A percentile compares a stretch with the other conserved stretches of the same genome.
Conservation (phyloP, 2,329 filamentous ascomycete genomes). For the Colletotrichum tanaceti region DNA sequence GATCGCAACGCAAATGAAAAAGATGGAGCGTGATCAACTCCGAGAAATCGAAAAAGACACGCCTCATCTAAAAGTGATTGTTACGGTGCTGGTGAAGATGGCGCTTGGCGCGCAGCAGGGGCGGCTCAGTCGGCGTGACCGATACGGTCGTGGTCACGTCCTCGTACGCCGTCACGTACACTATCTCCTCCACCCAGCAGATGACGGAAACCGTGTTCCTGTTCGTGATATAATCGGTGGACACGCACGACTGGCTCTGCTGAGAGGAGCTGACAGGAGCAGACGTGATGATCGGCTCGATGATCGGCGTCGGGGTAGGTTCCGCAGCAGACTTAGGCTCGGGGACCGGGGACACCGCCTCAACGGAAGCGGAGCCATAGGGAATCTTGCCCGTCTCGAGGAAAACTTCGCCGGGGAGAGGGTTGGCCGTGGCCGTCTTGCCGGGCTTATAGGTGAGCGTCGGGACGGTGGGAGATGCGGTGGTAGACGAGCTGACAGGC, state of each 20-base stretch:
- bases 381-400: constrained; percentile 47
- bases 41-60: constrained; percentile 14
- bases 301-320: constrained; percentile 43
- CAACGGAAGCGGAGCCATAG: constrained; percentile 28
- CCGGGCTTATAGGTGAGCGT: constrained; percentile 54
- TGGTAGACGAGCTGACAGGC: constrained; percentile 31
- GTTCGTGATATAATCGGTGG: constrained; percentile 65
- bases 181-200: constrained; percentile 65
- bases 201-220: constrained; percentile 66
- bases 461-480: constrained; percentile 42
- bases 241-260: constrained; percentile 50
- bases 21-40: constrained; percentile 20
- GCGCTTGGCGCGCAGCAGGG: constrained; percentile 41
- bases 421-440: constrained; percentile 48
- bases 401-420: constrained; percentile 58
- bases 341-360: constrained; percentile 41
- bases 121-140: constrained; percentile 48
- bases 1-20: constrained; percentile 21
- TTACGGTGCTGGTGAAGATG: constrained; percentile 57
- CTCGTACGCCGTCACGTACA: constrained; percentile 62
- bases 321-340: constrained; percentile 43
- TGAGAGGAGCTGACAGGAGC: constrained; percentile 19
- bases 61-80: constrained; percentile 36
- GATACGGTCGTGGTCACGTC: constrained; percentile 57
- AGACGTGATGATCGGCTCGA: constrained; percentile 47